Percentiles rank a stretch among this genome's conserved stretches.
Evolutionary conservation across 2,329 filamentous ascomycete genomes (phyloP).

Genomic region (Beauveria sp.): DNA sequence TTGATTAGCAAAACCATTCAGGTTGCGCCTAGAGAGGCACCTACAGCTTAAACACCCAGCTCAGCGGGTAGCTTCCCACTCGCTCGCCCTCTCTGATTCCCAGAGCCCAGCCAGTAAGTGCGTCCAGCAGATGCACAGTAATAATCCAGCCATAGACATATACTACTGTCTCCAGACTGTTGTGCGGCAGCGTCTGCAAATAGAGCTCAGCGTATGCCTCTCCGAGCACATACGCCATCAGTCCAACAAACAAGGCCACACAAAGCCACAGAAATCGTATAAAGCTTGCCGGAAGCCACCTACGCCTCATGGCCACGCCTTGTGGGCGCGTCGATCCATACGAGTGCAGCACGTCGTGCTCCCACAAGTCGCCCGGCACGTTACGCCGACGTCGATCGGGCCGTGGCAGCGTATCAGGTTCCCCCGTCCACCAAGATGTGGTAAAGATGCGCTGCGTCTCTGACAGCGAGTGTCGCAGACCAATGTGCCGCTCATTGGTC

Average conservation of each 20-base stretch:
- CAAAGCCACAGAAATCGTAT: slow-evolving; percentile 65
- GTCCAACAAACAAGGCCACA: slow-evolving; percentile 51
- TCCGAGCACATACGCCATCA: slow-evolving; percentile 60
- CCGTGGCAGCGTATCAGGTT: slow-evolving; percentile 39
- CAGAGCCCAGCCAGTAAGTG: slow-evolving; percentile 58
- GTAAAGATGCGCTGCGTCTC: slow-evolving; percentile 63
- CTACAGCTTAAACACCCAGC: slow-evolving; percentile 64
- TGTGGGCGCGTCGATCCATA: slow-evolving; percentile 20
- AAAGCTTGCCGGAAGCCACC: slow-evolving; percentile 59
- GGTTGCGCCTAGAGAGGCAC: slow-evolving; percentile 17
- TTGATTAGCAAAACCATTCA: not conserved
- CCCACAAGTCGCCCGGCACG: slow-evolving; percentile 29
- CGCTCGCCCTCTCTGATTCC: slow-evolving; percentile 58
- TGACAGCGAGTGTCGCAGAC: slow-evolving; percentile 52
- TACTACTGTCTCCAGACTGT: slow-evolving; percentile 57
- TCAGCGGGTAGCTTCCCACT: slow-evolving; percentile 62
- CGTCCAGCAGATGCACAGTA: slow-evolving; percentile 58
- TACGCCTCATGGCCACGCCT: slow-evolving; percentile 36
- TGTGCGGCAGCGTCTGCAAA: slow-evolving; percentile 57
- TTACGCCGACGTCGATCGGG: slow-evolving; percentile 36
- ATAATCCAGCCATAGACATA: slow-evolving; percentile 66
- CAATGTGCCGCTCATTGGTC: slow-evolving; percentile 55
- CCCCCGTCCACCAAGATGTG: slow-evolving; percentile 57
- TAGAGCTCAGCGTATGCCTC: slow-evolving; percentile 65
- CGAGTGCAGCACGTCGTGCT: slow-evolving; percentile 27